phyloP scores from a whole-genome alignment of 345 rosid genomes.

The Heritiera littoralis region DNA sequence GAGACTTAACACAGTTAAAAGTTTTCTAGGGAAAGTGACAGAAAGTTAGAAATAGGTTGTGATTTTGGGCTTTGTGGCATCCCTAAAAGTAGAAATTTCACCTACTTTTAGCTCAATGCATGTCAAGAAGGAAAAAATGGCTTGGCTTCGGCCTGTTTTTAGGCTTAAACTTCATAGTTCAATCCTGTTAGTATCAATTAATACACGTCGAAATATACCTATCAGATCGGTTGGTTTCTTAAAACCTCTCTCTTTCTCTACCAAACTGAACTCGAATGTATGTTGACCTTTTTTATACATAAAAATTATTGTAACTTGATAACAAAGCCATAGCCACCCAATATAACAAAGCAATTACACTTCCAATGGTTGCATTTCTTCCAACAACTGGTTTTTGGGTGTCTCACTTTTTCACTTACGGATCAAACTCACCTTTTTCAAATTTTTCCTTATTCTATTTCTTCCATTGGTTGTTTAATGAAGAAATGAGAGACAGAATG shows the following conservation, averaged over 20 bases:
- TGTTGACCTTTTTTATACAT: conserved; percentile 29
- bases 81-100: conserved; percentile 21
- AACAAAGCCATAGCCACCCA: conserved; percentile 38
- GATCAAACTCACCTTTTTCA: background rate
- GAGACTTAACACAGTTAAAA: conserved; percentile 17
- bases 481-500: conserved; percentile 72
- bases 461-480: conserved; percentile 14
- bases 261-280: conserved; percentile 23
- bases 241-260: conserved; percentile 11
- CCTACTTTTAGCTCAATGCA: conserved; percentile 26
- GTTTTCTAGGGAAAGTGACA: conserved; percentile 17
- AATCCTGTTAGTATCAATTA: background rate
- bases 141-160: background rate
- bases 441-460: background rate
- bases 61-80: background rate
- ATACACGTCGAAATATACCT: conserved; percentile 23
- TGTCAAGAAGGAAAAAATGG: background rate
- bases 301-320: conserved; percentile 41
- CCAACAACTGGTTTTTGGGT: background rate
- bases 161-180: background rate
- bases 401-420: background rate
- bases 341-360: conserved; percentile 34
- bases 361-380: conserved; percentile 13
- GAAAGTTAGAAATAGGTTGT: background rate
- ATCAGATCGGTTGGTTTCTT: conserved; percentile 15